Conservation (phyloP, 768 basidiomycete species). For the Trametes meyenii region DNA sequence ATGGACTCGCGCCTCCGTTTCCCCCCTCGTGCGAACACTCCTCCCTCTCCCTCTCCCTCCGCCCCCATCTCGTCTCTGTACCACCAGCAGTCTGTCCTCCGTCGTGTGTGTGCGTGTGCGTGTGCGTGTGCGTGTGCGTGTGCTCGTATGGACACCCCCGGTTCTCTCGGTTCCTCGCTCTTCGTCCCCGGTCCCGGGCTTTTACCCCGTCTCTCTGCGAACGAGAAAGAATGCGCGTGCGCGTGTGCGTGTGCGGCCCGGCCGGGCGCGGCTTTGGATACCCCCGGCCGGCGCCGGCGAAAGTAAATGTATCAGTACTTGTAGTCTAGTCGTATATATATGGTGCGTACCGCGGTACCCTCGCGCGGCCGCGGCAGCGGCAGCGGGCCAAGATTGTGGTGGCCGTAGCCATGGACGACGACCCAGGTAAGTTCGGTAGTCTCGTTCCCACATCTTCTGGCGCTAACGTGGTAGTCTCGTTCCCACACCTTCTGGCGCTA, state of each 20-base stretch:
- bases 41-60: background rate
- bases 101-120: background rate
- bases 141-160: constrained; percentile 7
- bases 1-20: background rate
- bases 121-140: background rate
- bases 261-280: constrained; percentile 22
- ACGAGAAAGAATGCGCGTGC: background rate
- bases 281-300: constrained; percentile 8
- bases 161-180: background rate
- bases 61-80: background rate
- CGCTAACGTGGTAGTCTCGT: no score
- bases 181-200: background rate
- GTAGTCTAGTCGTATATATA: constrained; percentile 28
- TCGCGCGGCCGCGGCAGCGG: background rate
- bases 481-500: no score
- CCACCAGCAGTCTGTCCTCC: constrained; percentile 21
- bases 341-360: constrained; percentile 2
- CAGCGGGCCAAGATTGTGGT: background rate
- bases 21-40: background rate
- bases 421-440: background rate
- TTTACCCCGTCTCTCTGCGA: background rate
- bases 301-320: constrained; percentile 26
- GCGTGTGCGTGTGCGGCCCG: background rate
- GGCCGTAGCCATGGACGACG: no score
- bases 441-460: no score